Base-by-base conservation (phyloP, 108 stramenopile genomes). In the Nitzschia inconspicua region DNA sequence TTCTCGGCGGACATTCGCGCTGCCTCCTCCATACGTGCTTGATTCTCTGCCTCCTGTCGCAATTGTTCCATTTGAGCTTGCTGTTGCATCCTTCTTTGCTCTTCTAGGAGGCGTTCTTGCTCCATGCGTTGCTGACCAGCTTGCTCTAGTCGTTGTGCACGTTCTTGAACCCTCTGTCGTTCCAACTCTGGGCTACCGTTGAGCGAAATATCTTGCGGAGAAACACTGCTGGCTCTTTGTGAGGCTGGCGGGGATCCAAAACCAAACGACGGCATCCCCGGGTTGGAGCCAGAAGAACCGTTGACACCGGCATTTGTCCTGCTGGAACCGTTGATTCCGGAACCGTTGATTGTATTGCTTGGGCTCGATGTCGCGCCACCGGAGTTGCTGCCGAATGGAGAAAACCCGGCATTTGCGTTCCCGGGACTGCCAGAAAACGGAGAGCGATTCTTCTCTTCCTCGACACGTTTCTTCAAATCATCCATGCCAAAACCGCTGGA, bases 1-100 rank as follows among this genome's bases (percentile, higher is more conserved):
- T 51, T 51, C 10, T 28, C 50, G 30, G 30, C 27, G 10, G 50
- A 51, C 50, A 51, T 51, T 5, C 14, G 30, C 19, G 0, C 32
- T 29, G 30, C 50, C n/a, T 28, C 50, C 32, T 51, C 29, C 50
- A 51, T 51, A n/a, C 50, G 50, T 30, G 50, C 50, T 3, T 31
- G 50, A 51, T 28, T 16, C n/a, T 51, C 50, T 4, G 29, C 28
- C 50, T 51, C 30, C 25, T 32, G 28, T 13, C 50, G 50, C 29
- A 32, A 31, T 51, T 51, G 26, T 4, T 51, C 23, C 11, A 29
- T 4, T 13, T 24, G 25, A 24, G 29, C 28, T 51, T 51, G 16
- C 11, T 51, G 14, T 13, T 14, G 4, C 29, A 32, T 13, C 14
- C 50, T 11, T 31, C 50, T 51, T 51, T 31, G 50, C 50, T 51